Conservation (phyloP, 2,329 filamentous ascomycete genomes). For the Arachnomyces sp. region DNA sequence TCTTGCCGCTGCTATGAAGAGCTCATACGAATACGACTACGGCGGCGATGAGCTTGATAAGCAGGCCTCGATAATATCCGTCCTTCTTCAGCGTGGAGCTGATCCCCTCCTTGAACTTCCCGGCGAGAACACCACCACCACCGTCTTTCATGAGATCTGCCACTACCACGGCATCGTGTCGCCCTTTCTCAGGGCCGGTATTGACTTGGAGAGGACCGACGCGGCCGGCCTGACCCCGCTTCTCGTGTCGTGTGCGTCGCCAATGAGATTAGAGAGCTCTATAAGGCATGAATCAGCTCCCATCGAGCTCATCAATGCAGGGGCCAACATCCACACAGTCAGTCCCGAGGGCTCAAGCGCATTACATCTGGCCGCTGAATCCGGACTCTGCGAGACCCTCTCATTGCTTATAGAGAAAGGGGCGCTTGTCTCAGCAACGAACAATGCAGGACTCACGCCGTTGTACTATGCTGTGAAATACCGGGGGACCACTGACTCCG, state of each 20-base stretch:
- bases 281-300: not conserved
- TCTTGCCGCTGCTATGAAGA: slow-evolving; percentile 2
- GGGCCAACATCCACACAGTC: no score
- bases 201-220: not conserved
- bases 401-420: not conserved
- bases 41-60: not conserved
- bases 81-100: slow-evolving; percentile 1
- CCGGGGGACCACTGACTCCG: not conserved
- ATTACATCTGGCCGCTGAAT: slow-evolving; percentile 1
- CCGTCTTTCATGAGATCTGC: slow-evolving; percentile 1
- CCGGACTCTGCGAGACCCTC: not conserved
- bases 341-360: no score
- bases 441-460: slow-evolving; percentile 1
- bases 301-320: no score
- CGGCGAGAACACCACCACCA: slow-evolving; percentile 1
- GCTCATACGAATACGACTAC: not conserved
- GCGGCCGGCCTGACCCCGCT: slow-evolving; percentile 1
- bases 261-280: not conserved
- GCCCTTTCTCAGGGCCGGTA: not conserved
- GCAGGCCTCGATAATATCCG: slow-evolving; percentile 1
- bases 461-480: slow-evolving; percentile 1
- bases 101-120: slow-evolving; percentile 1
- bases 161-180: slow-evolving; percentile 1
- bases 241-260: slow-evolving; percentile 1
- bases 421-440: slow-evolving; percentile 1